Percentiles rank a stretch among this genome's conserved stretches.
Conservation (phyloP, 2,329 filamentous ascomycete genomes). For the Neopestalotiopsis rosae region DNA sequence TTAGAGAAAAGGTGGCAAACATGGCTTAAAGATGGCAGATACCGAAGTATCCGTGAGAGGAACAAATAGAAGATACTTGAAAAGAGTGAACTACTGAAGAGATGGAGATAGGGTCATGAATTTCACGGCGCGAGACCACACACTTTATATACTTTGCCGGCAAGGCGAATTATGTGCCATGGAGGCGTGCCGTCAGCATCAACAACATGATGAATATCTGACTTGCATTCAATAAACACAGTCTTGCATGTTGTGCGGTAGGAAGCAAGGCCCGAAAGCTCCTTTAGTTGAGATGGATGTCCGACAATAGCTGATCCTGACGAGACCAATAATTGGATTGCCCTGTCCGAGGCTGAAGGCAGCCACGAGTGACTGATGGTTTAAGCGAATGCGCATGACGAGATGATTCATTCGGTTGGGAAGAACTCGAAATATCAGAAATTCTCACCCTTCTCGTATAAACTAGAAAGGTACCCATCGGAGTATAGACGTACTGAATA, state of each 20-base stretch:
- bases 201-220: background rate
- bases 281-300: background rate
- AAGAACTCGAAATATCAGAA: background rate
- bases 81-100: background rate
- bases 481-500: background rate
- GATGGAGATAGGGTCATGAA: background rate
- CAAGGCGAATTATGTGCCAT: background rate
- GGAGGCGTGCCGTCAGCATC: background rate
- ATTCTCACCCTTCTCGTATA: background rate
- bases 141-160: background rate
- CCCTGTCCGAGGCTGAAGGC: background rate
- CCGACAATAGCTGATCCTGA: background rate
- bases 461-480: background rate
- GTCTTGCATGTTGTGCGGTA: background rate
- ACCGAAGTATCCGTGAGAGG: too few relatives aligned
- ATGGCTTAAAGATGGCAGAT: background rate
- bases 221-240: background rate
- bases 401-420: background rate
- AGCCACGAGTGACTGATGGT: background rate
- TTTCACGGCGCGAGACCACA: background rate
- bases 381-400: background rate
- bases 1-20: constrained; percentile 11
- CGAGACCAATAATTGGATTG: background rate
- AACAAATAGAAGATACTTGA: too few relatives aligned
- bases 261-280: background rate